Conservation (phyloP, 352 stramenopile species). For the Phytophthora macrochlamydospora region DNA sequence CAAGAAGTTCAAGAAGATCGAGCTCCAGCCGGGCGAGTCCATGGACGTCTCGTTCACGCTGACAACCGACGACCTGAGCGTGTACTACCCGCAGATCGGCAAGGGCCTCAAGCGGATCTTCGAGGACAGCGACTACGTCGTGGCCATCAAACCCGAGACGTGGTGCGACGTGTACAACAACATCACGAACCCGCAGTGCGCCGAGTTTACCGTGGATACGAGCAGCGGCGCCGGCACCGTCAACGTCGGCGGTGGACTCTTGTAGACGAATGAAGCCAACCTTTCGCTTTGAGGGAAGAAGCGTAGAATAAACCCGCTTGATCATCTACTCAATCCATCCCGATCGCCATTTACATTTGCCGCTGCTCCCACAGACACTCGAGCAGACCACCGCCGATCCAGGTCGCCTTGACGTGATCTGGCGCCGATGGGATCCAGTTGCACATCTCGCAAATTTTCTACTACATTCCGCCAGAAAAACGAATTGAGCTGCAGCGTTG, state of each 20-base stretch:
- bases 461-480: too few relatives aligned
- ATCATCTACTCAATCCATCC: neutral
- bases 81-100: conserved; percentile 49
- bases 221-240: conserved; percentile 23
- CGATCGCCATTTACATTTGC: neutral
- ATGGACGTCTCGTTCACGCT: conserved; percentile 33
- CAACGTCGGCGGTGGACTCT: conserved; percentile 6
- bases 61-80: conserved; percentile 43
- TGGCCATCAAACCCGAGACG: conserved; percentile 54
- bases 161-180: conserved; percentile 62
- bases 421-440: too few relatives aligned
- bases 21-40: conserved; percentile 34
- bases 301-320: neutral
- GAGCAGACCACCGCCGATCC: too few relatives aligned
- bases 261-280: neutral
- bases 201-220: conserved; percentile 42
- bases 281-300: conserved; percentile 11
- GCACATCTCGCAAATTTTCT: too few relatives aligned
- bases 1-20: conserved; percentile 69
- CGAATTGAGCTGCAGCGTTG: too few relatives aligned
- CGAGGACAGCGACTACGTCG: conserved; percentile 56
- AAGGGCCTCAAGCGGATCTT: conserved; percentile 45
- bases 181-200: conserved; percentile 39
- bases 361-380: too few relatives aligned
- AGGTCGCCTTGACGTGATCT: too few relatives aligned